These are phyloP conservation scores for Pisolithus sp. DNA, from an alignment of 768 basidiomycete species.

Conservation along the genomic window DNA sequence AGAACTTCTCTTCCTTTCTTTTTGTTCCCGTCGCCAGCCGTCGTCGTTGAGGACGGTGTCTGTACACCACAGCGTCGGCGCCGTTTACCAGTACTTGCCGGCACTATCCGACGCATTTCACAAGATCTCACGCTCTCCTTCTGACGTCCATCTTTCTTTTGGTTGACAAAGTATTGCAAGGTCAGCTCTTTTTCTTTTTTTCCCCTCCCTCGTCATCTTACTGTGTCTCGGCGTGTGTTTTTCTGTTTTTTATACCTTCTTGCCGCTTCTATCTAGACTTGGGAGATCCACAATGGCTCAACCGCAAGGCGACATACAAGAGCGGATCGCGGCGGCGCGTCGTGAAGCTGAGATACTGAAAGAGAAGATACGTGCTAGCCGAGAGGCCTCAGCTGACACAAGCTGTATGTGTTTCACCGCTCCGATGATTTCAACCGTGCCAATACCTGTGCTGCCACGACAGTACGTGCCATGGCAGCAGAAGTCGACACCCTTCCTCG, in stretches of 20 bases:
- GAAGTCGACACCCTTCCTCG: constrained; percentile 95
- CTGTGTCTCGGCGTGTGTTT: not conserved
- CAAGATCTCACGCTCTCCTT: constrained; percentile 22
- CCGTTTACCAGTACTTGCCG: constrained; percentile 8
- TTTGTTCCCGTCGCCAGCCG: not conserved
- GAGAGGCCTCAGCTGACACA: constrained; percentile 96
- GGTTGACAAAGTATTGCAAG: constrained; percentile 22
- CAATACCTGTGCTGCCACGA: constrained; percentile 10
- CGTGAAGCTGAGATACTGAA: constrained; percentile 96
- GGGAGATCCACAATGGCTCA: constrained; percentile 54
- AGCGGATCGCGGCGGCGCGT: constrained; percentile 91
- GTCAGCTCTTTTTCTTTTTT: constrained; percentile 22
- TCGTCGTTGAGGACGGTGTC: constrained; percentile 8
- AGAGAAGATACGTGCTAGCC: constrained; percentile 96
- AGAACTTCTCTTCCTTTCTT: constrained; percentile 4
- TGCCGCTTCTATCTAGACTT: not conserved
- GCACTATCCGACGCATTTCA: constrained; percentile 7
- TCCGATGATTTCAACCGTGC: constrained; percentile 2
- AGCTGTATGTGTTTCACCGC: constrained; percentile 60
- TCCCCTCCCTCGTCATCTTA: too few species aligned
- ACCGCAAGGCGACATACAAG: constrained; percentile 78
- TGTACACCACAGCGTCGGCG: constrained; percentile 5
- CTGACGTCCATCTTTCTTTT: constrained; percentile 15
- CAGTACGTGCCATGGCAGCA: constrained; percentile 97
- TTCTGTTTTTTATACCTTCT: not conserved